These are phyloP conservation scores for Fusarium foetens DNA, from an alignment of 2,329 filamentous ascomycete genomes.

Conservation along the genomic window DNA sequence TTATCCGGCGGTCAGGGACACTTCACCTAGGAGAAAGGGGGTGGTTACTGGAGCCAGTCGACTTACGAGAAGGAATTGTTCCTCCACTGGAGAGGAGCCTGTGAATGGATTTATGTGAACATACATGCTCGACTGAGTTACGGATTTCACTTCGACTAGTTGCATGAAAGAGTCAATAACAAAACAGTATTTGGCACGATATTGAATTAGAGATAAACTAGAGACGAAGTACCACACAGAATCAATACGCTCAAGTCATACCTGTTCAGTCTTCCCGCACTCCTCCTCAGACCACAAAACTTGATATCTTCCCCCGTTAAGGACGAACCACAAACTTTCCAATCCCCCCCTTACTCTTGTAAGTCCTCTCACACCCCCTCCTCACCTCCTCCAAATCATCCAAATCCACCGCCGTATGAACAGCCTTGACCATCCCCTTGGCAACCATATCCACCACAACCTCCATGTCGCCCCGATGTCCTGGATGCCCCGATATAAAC, in stretches of 20 bases:
- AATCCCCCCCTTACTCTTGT: constrained; percentile 40
- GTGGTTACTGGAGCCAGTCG: not conserved
- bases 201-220: not conserved
- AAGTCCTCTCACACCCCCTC: constrained; percentile 53
- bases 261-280: not conserved
- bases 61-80: accelerated
- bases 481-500: constrained; percentile 57
- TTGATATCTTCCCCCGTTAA: not conserved
- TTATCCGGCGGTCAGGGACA: no score
- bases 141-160: not conserved
- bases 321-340: constrained; percentile 46
- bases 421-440: constrained; percentile 54
- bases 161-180: no score
- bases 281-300: not conserved
- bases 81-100: not conserved
- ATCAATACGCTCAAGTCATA: not conserved
- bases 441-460: constrained; percentile 54
- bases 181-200: not conserved
- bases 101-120: not conserved
- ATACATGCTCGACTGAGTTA: not conserved
- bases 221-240: not conserved
- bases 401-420: constrained; percentile 55
- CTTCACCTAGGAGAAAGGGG: not conserved
- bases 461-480: constrained; percentile 56
- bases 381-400: constrained; percentile 56